These are phyloP conservation scores for Dovyalis caffra DNA, from an alignment of 345 rosid species.

Conservation along the genomic window DNA sequence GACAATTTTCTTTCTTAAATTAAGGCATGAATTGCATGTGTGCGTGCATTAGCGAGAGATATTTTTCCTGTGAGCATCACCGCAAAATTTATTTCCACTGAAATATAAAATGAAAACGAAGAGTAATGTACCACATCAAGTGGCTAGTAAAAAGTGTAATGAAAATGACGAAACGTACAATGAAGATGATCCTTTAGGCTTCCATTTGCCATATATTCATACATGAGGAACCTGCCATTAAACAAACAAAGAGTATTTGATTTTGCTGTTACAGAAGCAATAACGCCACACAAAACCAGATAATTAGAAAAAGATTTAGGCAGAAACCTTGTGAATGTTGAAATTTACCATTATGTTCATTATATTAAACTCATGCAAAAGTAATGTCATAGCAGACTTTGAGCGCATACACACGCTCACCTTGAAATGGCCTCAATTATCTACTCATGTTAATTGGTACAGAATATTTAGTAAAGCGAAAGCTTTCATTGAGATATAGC, in stretches of 20 bases:
- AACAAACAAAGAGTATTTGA: constrained; percentile 15
- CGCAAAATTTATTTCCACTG: background rate
- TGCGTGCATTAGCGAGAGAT: background rate
- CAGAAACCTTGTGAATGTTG: background rate
- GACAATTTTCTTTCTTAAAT: background rate
- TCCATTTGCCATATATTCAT: constrained; percentile 88
- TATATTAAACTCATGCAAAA: background rate
- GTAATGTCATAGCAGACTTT: background rate
- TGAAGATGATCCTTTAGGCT: constrained; percentile 88
- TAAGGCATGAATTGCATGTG: background rate
- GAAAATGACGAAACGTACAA: constrained; percentile 48
- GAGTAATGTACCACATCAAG: background rate
- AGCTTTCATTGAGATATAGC: too few species aligned
- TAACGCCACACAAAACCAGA: constrained; percentile 1
- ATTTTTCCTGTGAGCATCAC: background rate
- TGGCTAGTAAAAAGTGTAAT: background rate
- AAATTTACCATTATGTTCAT: background rate
- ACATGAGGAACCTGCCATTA: constrained; percentile 75
- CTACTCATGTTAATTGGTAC: background rate
- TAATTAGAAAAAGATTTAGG: background rate
- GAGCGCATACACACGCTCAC: too few species aligned
- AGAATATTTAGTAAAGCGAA: background rate
- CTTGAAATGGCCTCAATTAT: background rate
- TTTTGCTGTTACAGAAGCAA: background rate
- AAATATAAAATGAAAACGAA: background rate